A percentile compares a stretch with the other conserved stretches of the same genome.
phyloP scores from a whole-genome alignment of 495 filamentous ascomycete species.

The Hypoxylon trugodes region DNA sequence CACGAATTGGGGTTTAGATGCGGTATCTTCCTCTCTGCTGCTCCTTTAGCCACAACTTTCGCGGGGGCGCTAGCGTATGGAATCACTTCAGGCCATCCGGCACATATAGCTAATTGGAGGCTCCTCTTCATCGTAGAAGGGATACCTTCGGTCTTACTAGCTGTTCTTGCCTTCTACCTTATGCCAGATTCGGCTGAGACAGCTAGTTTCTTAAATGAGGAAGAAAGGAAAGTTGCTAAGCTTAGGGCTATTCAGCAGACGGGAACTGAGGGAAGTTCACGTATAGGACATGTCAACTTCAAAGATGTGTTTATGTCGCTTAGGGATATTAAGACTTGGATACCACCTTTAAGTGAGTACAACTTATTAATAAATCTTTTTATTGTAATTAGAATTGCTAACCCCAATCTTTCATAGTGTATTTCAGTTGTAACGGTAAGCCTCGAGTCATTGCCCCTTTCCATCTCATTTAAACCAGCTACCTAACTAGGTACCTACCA shows the following conservation, averaged over 20 bases:
- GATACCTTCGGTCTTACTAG: conserved; percentile 72
- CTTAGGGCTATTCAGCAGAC: conserved; percentile 69
- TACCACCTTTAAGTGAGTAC: conserved; percentile 45
- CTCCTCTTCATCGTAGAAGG: conserved; percentile 87
- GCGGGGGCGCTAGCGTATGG: conserved; percentile 84
- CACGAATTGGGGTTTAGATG: conserved; percentile 79
- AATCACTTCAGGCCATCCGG: conserved; percentile 74
- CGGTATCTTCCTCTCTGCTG: conserved; percentile 79
- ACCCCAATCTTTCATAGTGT: conserved; percentile 44
- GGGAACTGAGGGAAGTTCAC: conserved; percentile 57
- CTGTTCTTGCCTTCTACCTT: conserved; percentile 69
- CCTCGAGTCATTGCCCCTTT: too few relatives aligned
- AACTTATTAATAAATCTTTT: not conserved
- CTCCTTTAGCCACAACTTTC: conserved; percentile 83
- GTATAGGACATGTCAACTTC: conserved; percentile 62
- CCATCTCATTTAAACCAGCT: too few relatives aligned
- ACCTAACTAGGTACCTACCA: not conserved
- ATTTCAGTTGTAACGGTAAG: conserved; percentile 62
- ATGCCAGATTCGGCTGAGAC: conserved; percentile 76
- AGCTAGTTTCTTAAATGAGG: conserved; percentile 73
- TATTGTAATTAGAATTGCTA: not conserved
- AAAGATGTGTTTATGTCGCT: conserved; percentile 67
- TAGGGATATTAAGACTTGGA: conserved; percentile 65
- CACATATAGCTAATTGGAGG: conserved; percentile 74
- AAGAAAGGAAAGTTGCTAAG: conserved; percentile 74